Conservation (phyloP, 2,329 filamentous ascomycete genomes). For the Xylariaceae sp. region DNA sequence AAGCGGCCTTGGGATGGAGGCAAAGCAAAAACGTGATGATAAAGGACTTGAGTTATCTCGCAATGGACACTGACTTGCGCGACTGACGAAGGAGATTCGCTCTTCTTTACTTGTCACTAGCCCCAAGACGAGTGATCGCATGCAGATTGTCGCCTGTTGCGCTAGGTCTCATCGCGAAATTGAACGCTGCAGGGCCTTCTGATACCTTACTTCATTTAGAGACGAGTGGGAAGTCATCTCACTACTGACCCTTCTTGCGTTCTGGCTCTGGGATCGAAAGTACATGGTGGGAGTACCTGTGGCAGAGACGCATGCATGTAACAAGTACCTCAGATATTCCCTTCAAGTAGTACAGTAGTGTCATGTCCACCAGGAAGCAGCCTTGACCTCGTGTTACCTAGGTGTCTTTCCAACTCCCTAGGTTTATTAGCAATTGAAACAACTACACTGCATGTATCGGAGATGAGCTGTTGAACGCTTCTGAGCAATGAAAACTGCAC, state of each 20-base stretch:
- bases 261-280: constrained; percentile 23
- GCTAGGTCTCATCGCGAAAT: not conserved
- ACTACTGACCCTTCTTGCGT: constrained; percentile 15
- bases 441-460: not conserved
- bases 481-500: not conserved
- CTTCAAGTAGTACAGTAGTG: not conserved
- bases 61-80: constrained; percentile 20
- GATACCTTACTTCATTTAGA: constrained; percentile 12
- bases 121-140: constrained; percentile 15
- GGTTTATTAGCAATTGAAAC: constrained; percentile 18
- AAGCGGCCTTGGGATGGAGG: constrained; percentile 25
- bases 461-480: not conserved
- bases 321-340: constrained; percentile 20
- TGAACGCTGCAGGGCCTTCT: constrained; percentile 5
- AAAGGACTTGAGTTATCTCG: constrained; percentile 17
- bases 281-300: constrained; percentile 9
- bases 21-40: constrained; percentile 16
- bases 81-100: constrained; percentile 1
- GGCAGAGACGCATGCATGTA: constrained; percentile 2
- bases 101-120: not conserved
- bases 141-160: constrained; percentile 22
- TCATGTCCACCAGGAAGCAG: not conserved
- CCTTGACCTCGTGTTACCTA: constrained; percentile 18
- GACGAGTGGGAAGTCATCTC: constrained; percentile 23
- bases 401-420: not conserved